A percentile compares a stretch with the other conserved stretches of the same genome.
These are phyloP conservation scores for Arachnomyces sp. DNA, from an alignment of 2,329 filamentous ascomycete species.

Conservation along the genomic window DNA sequence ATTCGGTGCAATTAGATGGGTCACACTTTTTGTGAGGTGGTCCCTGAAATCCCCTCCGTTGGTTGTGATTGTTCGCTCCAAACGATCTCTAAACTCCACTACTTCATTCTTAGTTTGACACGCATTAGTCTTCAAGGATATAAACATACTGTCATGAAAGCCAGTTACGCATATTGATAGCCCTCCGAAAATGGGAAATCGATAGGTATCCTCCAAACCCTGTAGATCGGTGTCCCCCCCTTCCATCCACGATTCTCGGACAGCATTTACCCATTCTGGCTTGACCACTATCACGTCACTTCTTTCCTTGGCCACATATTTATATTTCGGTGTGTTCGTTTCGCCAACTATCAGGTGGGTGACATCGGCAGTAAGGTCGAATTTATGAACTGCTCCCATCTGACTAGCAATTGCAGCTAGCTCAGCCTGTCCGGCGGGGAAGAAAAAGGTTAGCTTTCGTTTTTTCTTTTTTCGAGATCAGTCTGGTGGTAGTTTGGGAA, in stretches of 20 bases:
- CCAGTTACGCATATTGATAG: conserved; percentile 63
- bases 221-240: conserved; percentile 68
- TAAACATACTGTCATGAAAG: conserved; percentile 54
- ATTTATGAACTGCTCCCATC: conserved; percentile 80
- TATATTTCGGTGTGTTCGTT: conserved; percentile 86
- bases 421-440: conserved; percentile 25
- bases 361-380: conserved; percentile 90
- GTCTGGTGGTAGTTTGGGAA: conserved; percentile 8
- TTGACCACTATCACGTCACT: conserved; percentile 78
- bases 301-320: conserved; percentile 83
- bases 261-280: conserved; percentile 74
- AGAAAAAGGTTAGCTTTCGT: not conserved
- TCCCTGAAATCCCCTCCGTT: conserved; percentile 81
- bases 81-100: conserved; percentile 60
- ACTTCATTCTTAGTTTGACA: conserved; percentile 9
- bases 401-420: conserved; percentile 51
- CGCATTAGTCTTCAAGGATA: conserved; percentile 3
- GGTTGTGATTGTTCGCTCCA: conserved; percentile 58
- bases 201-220: conserved; percentile 56
- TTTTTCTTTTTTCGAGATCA: not conserved
- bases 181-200: conserved; percentile 39
- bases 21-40: conserved; percentile 77
- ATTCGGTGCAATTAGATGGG: conserved; percentile 74
- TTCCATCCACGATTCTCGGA: conserved; percentile 71
- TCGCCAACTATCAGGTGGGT: conserved; percentile 90